Evolutionary conservation across 345 rosid genomes (phyloP).

Genomic region (Salix suchowensis): DNA sequence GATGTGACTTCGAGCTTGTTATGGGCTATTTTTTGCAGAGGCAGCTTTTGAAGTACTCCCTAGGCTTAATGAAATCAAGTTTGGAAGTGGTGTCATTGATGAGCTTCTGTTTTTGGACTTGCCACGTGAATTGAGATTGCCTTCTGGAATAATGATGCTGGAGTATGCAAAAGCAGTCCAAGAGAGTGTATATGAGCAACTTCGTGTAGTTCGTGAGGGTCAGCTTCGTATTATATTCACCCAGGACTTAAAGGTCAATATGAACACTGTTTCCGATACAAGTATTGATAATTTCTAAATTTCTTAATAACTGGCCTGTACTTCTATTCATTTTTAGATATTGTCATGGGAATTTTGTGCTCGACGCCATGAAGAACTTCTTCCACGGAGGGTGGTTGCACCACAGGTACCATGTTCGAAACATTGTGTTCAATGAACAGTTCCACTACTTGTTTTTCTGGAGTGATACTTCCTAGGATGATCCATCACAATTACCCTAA

Average conservation of each 20-base stretch:
- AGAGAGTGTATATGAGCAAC: slow-evolving; percentile 94
- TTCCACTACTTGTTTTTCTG: not conserved
- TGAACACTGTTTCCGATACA: slow-evolving; percentile 8
- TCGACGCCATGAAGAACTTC: slow-evolving; percentile 87
- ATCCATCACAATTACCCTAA: not conserved
- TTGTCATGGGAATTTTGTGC: slow-evolving; percentile 98
- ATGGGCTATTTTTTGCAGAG: slow-evolving; percentile 48
- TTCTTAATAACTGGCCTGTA: not conserved
- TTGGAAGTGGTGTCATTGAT: slow-evolving; percentile 91
- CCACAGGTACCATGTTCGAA: slow-evolving; percentile 61
- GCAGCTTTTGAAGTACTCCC: slow-evolving; percentile 95
- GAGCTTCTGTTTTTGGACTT: slow-evolving; percentile 85
- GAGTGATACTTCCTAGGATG: not conserved
- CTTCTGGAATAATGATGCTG: slow-evolving; percentile 77
- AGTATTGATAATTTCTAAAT: slow-evolving; percentile 1
- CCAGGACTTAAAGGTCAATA: slow-evolving; percentile 76
- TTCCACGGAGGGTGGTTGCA: slow-evolving; percentile 89
- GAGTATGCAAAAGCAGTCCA: slow-evolving; percentile 92
- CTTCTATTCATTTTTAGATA: slow-evolving; percentile 41
- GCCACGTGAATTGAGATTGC: slow-evolving; percentile 74
- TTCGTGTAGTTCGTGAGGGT: slow-evolving; percentile 98
- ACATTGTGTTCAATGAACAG: slow-evolving; percentile 5
- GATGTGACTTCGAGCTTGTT: not conserved
- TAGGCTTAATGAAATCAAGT: slow-evolving; percentile 91
- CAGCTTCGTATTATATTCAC: slow-evolving; percentile 85